A percentile compares a stretch with the other conserved stretches of the same genome.
Evolutionary conservation across 1,139 yeast genomes (phyloP).

Genomic region (Debaryomyces nepalensis): DNA sequence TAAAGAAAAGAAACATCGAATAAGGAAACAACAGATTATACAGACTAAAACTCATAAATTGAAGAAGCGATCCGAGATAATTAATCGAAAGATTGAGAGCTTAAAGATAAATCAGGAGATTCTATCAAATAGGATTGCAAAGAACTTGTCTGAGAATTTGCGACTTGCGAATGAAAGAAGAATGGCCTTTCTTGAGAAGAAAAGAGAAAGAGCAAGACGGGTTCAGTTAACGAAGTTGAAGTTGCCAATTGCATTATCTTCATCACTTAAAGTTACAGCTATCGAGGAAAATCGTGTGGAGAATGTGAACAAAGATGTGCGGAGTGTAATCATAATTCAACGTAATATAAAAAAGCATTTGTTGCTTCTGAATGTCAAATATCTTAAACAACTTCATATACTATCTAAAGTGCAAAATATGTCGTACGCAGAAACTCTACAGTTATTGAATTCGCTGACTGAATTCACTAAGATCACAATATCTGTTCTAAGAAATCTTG

Average conservation of each 20-base stretch:
- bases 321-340: conserved; percentile 10
- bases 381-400: conserved; percentile 16
- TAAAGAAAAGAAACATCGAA: conserved; percentile 12
- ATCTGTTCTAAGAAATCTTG: conserved; percentile 18
- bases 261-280: neutral
- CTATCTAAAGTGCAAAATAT: conserved; percentile 14
- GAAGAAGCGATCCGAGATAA: conserved; percentile 18
- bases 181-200: conserved; percentile 20
- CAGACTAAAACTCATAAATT: conserved; percentile 19
- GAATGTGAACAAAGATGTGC: neutral
- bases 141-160: conserved; percentile 18
- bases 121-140: conserved; percentile 8
- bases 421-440: conserved; percentile 18
- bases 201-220: conserved; percentile 21
- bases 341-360: conserved; percentile 11
- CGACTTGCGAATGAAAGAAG: conserved; percentile 26
- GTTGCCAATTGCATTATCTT: neutral
- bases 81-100: conserved; percentile 19
- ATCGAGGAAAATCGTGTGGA: neutral
- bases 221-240: conserved; percentile 2
- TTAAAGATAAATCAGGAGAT: conserved; percentile 17
- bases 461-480: conserved; percentile 16
- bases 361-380: conserved; percentile 13
- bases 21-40: conserved; percentile 14
- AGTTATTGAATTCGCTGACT: conserved; percentile 14